phyloP scores from a whole-genome alignment of 306 rosid species.

The Citrullus colocynthis region DNA sequence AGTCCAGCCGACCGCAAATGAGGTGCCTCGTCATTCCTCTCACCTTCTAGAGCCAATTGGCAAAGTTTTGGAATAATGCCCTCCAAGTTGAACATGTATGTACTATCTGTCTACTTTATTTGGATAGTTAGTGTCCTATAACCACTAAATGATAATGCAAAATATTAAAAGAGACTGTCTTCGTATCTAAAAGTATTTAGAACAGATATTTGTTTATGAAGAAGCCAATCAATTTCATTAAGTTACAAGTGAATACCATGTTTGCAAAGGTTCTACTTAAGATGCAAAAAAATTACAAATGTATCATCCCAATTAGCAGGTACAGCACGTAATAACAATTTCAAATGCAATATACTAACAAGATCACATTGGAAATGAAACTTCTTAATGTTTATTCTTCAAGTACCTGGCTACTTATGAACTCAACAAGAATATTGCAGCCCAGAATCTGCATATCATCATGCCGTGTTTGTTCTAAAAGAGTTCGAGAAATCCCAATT shows the following conservation, averaged over 20 bases:
- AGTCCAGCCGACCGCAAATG: constrained; percentile 70
- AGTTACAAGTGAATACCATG: not conserved
- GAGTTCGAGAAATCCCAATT: constrained; percentile 62
- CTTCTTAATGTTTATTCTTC: constrained; percentile 3
- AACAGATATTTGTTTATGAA: not conserved
- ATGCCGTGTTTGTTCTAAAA: constrained; percentile 62
- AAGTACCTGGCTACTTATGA: constrained; percentile 65
- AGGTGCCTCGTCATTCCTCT: constrained; percentile 47
- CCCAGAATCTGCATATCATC: constrained; percentile 72
- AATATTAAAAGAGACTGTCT: not conserved
- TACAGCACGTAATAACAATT: not conserved
- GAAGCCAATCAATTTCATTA: not conserved
- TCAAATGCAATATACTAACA: not conserved
- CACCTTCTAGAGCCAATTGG: constrained; percentile 76
- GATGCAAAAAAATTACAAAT: not conserved
- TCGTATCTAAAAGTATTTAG: not conserved
- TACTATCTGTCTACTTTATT: constrained; percentile 62
- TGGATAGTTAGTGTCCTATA: constrained; percentile 32
- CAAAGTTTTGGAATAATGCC: constrained; percentile 84
- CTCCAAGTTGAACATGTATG: constrained; percentile 87
- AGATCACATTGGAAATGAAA: not conserved
- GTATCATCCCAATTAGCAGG: not conserved
- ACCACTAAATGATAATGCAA: not conserved
- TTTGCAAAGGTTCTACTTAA: not conserved
- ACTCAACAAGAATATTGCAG: constrained; percentile 57